Conservation (phyloP, 2,329 filamentous ascomycete species). For the Talaromyces marneffei region DNA sequence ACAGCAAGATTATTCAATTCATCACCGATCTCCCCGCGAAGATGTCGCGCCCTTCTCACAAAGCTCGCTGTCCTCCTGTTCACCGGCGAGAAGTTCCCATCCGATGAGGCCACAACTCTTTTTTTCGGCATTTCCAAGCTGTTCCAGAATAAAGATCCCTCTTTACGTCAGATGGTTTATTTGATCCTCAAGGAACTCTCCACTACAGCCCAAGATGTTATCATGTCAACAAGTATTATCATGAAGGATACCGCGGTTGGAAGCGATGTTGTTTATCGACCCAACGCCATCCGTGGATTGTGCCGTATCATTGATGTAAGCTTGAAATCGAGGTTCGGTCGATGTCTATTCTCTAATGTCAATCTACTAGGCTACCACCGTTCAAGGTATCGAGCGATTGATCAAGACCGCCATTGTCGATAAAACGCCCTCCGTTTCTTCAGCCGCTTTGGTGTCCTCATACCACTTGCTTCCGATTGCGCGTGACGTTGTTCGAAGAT, state of each 20-base stretch:
- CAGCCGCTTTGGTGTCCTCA: constrained; percentile 89
- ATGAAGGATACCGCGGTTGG: constrained; percentile 99
- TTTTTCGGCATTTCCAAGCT: constrained; percentile 99
- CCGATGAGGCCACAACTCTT: constrained; percentile 92
- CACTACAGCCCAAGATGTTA: constrained; percentile 92
- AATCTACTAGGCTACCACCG: constrained; percentile 74
- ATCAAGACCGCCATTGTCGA: constrained; percentile 99
- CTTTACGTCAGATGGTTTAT: constrained; percentile 97
- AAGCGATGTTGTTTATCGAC: constrained; percentile 87
- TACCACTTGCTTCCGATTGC: constrained; percentile 97
- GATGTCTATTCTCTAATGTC: constrained; percentile 15
- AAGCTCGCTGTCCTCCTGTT: constrained; percentile 96
- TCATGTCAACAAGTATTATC: constrained; percentile 98
- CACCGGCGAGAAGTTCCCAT: constrained; percentile 94
- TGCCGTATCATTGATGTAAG: constrained; percentile 92
- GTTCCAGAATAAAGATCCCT: constrained; percentile 99
- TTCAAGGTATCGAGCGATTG: constrained; percentile 94
- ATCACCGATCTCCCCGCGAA: constrained; percentile 91
- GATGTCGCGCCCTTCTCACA: constrained; percentile 94
- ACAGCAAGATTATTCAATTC: constrained; percentile 95
- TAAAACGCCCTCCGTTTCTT: constrained; percentile 95
- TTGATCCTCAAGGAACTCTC: constrained; percentile 96
- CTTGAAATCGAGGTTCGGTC: constrained; percentile 28
- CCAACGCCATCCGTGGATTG: constrained; percentile 90
- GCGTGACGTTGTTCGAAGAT: constrained; percentile 88